A percentile compares a stretch with the other conserved stretches of the same genome.
These are phyloP conservation scores for Adansonia rubrostipa DNA, from an alignment of 441 rosid species.

Conservation along the genomic window DNA sequence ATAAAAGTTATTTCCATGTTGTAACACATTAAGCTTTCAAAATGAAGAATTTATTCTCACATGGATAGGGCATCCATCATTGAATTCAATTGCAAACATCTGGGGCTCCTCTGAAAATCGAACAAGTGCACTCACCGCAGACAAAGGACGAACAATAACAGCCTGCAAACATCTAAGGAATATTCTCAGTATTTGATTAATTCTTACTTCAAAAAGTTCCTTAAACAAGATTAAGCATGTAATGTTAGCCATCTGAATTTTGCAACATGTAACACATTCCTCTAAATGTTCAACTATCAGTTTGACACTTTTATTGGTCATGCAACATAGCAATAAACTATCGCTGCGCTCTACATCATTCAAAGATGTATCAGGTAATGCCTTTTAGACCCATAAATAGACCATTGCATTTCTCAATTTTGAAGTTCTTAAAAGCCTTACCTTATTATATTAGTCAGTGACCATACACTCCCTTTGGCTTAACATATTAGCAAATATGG, in stretches of 20 bases:
- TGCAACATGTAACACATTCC: neutral
- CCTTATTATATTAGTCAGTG: no score
- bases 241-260: slow-evolving; percentile 9
- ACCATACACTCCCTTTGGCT: slow-evolving; percentile 17
- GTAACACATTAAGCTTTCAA: slow-evolving; percentile 26
- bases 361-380: neutral
- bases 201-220: slow-evolving; percentile 31
- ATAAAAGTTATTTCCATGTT: slow-evolving; percentile 40
- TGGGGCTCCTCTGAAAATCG: slow-evolving; percentile 99
- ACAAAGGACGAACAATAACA: slow-evolving; percentile 92
- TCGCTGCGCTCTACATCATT: slow-evolving; percentile 8
- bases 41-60: slow-evolving; percentile 56
- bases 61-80: slow-evolving; percentile 96
- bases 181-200: slow-evolving; percentile 71
- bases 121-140: slow-evolving; percentile 88
- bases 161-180: slow-evolving; percentile 98
- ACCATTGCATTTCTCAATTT: slow-evolving; percentile 14
- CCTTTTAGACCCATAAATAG: slow-evolving; percentile 10
- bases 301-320: slow-evolving; percentile 1
- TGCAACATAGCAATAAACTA: neutral
- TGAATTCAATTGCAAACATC: slow-evolving; percentile 97
- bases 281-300: neutral
- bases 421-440: slow-evolving; percentile 8
- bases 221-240: slow-evolving; percentile 12
- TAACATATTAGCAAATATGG: slow-evolving; percentile 22